These are phyloP conservation scores for Naganishia sp. DNA, from an alignment of 1,284 basidiomycete genomes.

Conservation along the genomic window DNA sequence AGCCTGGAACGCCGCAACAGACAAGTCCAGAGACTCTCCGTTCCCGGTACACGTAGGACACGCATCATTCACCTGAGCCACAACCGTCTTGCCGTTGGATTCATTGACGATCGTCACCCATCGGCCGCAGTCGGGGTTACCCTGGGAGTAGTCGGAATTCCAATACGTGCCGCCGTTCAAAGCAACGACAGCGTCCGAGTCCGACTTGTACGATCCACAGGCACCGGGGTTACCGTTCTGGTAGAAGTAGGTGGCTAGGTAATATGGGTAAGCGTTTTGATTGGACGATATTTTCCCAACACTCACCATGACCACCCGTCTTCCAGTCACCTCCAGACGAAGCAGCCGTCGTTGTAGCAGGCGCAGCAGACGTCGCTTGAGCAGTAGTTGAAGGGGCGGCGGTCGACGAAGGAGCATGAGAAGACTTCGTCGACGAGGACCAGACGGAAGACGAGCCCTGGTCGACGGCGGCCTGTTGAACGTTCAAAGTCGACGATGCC, in stretches of 20 bases:
- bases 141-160: conserved; percentile 36
- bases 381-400: conserved; percentile 2
- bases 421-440: not conserved
- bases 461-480: conserved; percentile 24
- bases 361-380: conserved; percentile 26
- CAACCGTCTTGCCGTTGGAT: conserved; percentile 62
- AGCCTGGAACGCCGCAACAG: conserved; percentile 66
- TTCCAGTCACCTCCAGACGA: conserved; percentile 31
- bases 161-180: conserved; percentile 44
- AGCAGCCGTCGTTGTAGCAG: conserved; percentile 36
- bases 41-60: conserved; percentile 73
- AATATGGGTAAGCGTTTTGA: conserved; percentile 33
- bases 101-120: conserved; percentile 65
- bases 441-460: conserved; percentile 19
- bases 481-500: conserved; percentile 11
- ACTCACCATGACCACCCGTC: conserved; percentile 27
- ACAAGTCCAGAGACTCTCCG: conserved; percentile 70
- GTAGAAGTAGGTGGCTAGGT: conserved; percentile 66
- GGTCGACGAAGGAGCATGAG: not conserved
- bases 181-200: conserved; percentile 69
- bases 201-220: conserved; percentile 68
- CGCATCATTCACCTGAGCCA: conserved; percentile 70
- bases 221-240: conserved; percentile 69
- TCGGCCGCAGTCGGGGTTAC: conserved; percentile 63
- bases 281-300: conserved; percentile 14